These are phyloP conservation scores for Penicillium chermesinum DNA, from an alignment of 495 filamentous ascomycete species.

Conservation along the genomic window DNA sequence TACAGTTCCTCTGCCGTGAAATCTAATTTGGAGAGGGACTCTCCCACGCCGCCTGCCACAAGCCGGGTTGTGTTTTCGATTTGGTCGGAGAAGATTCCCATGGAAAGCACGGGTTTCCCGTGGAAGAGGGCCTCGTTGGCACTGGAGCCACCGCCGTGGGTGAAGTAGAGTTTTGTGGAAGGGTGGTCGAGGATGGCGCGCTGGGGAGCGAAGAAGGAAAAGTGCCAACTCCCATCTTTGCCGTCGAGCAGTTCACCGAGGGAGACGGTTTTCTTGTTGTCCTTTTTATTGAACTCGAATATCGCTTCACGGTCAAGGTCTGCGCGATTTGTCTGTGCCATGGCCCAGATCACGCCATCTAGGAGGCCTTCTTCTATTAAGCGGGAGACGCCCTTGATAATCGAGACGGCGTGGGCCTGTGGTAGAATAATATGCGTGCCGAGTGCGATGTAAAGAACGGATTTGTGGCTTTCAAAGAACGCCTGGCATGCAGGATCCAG, in stretches of 20 bases:
- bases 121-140: slow-evolving; percentile 36
- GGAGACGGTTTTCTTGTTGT: neutral
- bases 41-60: slow-evolving; percentile 22
- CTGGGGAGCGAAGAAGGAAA: slow-evolving; percentile 6
- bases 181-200: slow-evolving; percentile 19
- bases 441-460: slow-evolving; percentile 32
- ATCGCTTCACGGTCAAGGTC: slow-evolving; percentile 5
- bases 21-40: slow-evolving; percentile 24
- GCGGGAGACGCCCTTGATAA: slow-evolving; percentile 21
- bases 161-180: slow-evolving; percentile 26
- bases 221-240: slow-evolving; percentile 12
- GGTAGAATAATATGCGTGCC: slow-evolving; percentile 35
- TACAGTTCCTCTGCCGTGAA: slow-evolving; percentile 29
- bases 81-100: slow-evolving; percentile 35
- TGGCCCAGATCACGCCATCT: slow-evolving; percentile 37
- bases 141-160: slow-evolving; percentile 31
- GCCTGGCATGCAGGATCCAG: slow-evolving; percentile 13
- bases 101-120: slow-evolving; percentile 26
- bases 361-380: slow-evolving; percentile 21
- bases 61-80: slow-evolving; percentile 26
- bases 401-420: slow-evolving; percentile 14
- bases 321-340: slow-evolving; percentile 15
- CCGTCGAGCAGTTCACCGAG: slow-evolving; percentile 21
- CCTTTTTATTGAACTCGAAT: neutral
- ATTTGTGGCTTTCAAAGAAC: slow-evolving; percentile 19